Base-by-base conservation (phyloP, 768 basidiomycete species). In the Nidularia sp. region DNA sequence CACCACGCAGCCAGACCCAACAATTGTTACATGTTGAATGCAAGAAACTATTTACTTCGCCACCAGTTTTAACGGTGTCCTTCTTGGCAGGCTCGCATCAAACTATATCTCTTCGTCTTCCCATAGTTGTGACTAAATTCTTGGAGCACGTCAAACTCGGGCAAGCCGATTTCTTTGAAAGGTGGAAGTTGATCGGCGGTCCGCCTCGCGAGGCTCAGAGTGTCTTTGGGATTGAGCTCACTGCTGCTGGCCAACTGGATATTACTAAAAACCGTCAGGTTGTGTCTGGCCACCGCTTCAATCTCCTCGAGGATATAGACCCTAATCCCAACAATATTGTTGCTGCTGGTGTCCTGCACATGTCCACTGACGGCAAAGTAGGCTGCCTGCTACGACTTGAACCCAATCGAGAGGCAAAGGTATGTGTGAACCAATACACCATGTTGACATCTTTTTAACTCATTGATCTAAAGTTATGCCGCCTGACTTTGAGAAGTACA, bases 141-240 rank as follows among this genome's bases (percentile, higher is more conserved):
- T 80, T 98, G 51, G 96, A 97, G 63, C 90, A 91, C 25, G 95
- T 98, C 57, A 88, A 85, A 61, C 80, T 99, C 34, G 84, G 81
- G 8, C 76, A 81, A 55, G 71, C 80, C 0, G 91, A 97, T 59
- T 99, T 98, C 78, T 99, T 98, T 70, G 95, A 98, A 67, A 77
- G 97, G 48, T 99, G 97, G 97, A 95, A 93, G 68, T 71, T 97
- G 59, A 98, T 98, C 48, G 97, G 97, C 5, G 97, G 97, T 1
- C 77, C 93, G 9, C 97, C 97, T 31, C 81, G 95, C 47, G 97
- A 99, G 72, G 83, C 89, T 29, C 97, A 99, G 66, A 67, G 70
- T 45, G 78, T 99, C 50, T 97, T 97, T 69, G 86, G 93, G 0
- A 85, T 98, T 53, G 65, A 71, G 33, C 71, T 97, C 22, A 83